These are phyloP conservation scores for Calonectria hongkongensis DNA, from an alignment of 2,329 filamentous ascomycete genomes.

Conservation along the genomic window DNA sequence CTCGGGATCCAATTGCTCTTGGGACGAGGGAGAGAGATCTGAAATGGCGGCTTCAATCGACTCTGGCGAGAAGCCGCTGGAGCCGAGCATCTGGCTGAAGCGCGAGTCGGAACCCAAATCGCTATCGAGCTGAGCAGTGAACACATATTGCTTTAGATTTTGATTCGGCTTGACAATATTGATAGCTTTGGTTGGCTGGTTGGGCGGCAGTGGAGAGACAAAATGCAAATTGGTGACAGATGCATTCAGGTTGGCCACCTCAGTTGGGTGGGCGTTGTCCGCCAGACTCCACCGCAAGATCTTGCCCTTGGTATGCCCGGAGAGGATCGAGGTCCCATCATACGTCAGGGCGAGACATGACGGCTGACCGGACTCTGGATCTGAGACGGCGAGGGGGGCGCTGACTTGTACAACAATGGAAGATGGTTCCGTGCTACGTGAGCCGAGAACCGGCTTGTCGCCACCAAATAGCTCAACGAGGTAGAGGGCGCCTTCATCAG, in stretches of 20 bases:
- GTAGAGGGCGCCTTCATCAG: constrained; percentile 87
- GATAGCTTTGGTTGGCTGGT: constrained; percentile 68
- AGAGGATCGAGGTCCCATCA: constrained; percentile 86
- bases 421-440: constrained; percentile 70
- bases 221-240: constrained; percentile 89
- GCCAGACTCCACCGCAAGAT: constrained; percentile 88
- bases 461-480: constrained; percentile 82
- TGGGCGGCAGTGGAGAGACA: constrained; percentile 74
- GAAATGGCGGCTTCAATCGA: constrained; percentile 70
- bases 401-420: constrained; percentile 75
- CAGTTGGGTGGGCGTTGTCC: constrained; percentile 79
- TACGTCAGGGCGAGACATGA: constrained; percentile 85
- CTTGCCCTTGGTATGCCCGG: constrained; percentile 87
- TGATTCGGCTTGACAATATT: constrained; percentile 88
- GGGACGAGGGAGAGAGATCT: constrained; percentile 61
- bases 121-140: constrained; percentile 78
- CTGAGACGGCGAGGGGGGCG: constrained; percentile 73
- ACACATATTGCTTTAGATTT: constrained; percentile 77
- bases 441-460: constrained; percentile 73
- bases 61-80: constrained; percentile 68
- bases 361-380: constrained; percentile 78
- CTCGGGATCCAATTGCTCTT: constrained; percentile 44
- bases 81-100: constrained; percentile 67
- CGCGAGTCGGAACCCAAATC: constrained; percentile 63
- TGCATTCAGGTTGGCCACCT: constrained; percentile 83